Evolutionary conservation across 2,329 filamentous ascomycete species (phyloP).

Genomic region (Colletotrichum acutatum): DNA sequence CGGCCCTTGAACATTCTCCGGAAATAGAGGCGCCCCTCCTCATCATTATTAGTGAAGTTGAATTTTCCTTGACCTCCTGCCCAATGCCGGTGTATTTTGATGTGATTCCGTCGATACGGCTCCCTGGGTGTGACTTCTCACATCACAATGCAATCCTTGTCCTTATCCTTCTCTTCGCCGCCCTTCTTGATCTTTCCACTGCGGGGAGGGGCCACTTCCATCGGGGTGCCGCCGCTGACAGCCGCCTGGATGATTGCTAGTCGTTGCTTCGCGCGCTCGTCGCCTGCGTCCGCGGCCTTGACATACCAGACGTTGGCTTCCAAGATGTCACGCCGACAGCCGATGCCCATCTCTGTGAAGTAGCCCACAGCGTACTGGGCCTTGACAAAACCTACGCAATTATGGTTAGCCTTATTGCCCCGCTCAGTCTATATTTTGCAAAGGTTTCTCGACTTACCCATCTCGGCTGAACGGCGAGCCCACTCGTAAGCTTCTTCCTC

Average conservation of each 20-base stretch:
- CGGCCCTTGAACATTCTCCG: not conserved
- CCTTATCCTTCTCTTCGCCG: constrained; percentile 66
- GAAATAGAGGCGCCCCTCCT: constrained; percentile 8
- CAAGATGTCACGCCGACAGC: constrained; percentile 91
- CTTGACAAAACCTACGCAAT: constrained; percentile 66
- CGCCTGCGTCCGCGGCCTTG: constrained; percentile 90
- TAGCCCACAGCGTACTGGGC: constrained; percentile 97
- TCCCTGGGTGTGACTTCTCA: constrained; percentile 46
- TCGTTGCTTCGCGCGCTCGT: constrained; percentile 88
- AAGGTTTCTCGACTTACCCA: constrained; percentile 68
- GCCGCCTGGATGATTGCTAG: constrained; percentile 88
- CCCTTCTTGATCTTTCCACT: constrained; percentile 63
- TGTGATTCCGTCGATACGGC: not conserved
- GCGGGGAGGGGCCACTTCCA: constrained; percentile 65
- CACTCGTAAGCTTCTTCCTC: constrained; percentile 97
- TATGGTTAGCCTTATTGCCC: constrained; percentile 30
- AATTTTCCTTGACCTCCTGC: constrained; percentile 14
- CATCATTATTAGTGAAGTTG: constrained; percentile 37
- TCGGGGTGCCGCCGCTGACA: constrained; percentile 69
- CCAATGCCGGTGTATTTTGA: constrained; percentile 25
- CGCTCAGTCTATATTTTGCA: not conserved
- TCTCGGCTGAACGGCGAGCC: constrained; percentile 86
- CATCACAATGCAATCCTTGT: constrained; percentile 70
- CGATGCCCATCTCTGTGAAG: constrained; percentile 98
- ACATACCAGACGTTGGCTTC: constrained; percentile 99